Base-by-base conservation (phyloP, 805 yeast species). In the Ascoidea tarda region DNA sequence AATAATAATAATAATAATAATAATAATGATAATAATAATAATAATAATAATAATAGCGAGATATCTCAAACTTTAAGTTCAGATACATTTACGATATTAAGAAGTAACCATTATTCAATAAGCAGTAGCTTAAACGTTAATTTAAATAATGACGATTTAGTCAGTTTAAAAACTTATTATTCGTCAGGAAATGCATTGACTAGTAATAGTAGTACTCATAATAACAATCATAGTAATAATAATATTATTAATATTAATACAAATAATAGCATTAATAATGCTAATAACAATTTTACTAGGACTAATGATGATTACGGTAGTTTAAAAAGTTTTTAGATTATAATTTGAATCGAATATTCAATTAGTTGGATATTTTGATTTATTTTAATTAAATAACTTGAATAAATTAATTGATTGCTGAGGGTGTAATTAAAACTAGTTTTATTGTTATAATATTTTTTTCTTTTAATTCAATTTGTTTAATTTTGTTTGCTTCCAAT, bases 301-400 rank as follows among this genome's bases (percentile, higher is more conserved):
- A 52, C 49, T 12, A 50, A 45, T 48, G 54, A 54, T 50, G 56
- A 54, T 47, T n/a, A 49, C n/a, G 46, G 51, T 47, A 54, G 56
- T 28, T 54, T 54, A 49, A 54, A 50, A 31, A 54, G 52, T 48
- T 51, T 52, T 12, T 49, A 51, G n/a, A 49, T 50, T 21, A 21
- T 21, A 3, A 21, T 21, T 21, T 21, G 28, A 21, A 21, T 21
- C 28, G 28, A 21, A 21, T 21, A 21, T 21, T 21, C 28, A 21
- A 21, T 21, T 21, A 21, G 28, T 21, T 21, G 28, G 28, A 21
- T 21, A 21, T 21, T 21, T 21, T 21, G 28, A 21, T 21, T 21
- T 21, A 21, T 21, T 21, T 21, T 21, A 21, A 21, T 21, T 3
- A 21, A 21, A 21, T 21, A 21, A 21, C 28, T 21, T 21, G 28